Evolutionary conservation across 345 rosid genomes (phyloP).

Genomic region (Mallotus nudiflorus): DNA sequence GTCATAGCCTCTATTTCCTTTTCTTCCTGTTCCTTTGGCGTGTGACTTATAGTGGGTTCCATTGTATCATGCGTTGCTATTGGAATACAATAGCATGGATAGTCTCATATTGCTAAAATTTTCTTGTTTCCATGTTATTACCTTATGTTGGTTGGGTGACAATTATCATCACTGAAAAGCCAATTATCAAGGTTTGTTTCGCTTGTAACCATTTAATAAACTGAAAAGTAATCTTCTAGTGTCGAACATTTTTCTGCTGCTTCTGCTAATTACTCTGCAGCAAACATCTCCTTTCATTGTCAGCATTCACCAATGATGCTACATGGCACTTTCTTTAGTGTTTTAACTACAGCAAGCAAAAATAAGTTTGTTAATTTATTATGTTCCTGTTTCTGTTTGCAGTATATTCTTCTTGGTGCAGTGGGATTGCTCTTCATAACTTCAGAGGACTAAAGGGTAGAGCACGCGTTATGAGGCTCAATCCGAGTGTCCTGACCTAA

Average conservation of each 20-base stretch:
- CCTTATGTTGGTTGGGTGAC: constrained; percentile 82
- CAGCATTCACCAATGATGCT: too few species aligned
- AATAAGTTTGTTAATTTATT: too few species aligned
- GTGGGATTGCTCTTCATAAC: constrained; percentile 87
- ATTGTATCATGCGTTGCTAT: not conserved
- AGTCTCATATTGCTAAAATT: not conserved
- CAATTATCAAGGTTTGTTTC: constrained; percentile 67
- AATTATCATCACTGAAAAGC: constrained; percentile 71
- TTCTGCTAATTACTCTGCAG: too few species aligned
- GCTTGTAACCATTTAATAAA: not conserved
- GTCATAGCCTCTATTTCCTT: not conserved
- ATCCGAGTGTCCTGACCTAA: too few species aligned
- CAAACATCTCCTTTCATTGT: too few species aligned
- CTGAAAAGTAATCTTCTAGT: not conserved
- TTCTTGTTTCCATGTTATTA: constrained; percentile 56
- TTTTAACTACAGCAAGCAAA: too few species aligned
- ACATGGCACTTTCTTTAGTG: not conserved
- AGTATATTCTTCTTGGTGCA: constrained; percentile 84
- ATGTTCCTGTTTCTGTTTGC: constrained; percentile 34
- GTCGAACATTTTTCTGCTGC: not conserved
- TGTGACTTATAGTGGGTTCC: too few species aligned
- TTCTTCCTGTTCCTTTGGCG: not conserved
- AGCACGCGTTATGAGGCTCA: too few species aligned
- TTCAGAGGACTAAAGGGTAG: constrained; percentile 66
- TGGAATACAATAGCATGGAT: not conserved